A percentile compares a stretch with the other conserved stretches of the same genome.
Conservation (phyloP, 306 rosid species). For the Hippophae tibetana region DNA sequence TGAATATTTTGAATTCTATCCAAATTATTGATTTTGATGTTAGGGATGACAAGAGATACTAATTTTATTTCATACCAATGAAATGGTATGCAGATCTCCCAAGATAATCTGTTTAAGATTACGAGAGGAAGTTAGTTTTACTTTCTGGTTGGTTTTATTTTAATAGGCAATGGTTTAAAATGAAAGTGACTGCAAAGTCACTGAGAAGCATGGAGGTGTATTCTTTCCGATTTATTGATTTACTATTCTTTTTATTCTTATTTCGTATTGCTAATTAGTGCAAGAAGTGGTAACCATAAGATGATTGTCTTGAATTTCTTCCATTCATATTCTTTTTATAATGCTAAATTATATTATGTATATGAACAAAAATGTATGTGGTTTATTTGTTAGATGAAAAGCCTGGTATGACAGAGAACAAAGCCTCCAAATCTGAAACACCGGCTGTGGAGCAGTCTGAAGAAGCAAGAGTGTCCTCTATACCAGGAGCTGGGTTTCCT, state of each 20-base stretch:
- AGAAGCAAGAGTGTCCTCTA: slow-evolving; percentile 31
- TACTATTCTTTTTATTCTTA: not conserved
- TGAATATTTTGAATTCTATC: too few relatives aligned
- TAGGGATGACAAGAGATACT: too few relatives aligned
- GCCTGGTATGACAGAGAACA: slow-evolving; percentile 43
- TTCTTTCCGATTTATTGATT: not conserved
- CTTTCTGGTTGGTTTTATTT: not conserved
- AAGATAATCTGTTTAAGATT: not conserved
- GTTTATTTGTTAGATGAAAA: slow-evolving; percentile 45
- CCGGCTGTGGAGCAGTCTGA: slow-evolving; percentile 47
- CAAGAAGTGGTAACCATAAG: not conserved
- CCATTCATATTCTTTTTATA: not conserved
- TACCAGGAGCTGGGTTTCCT: slow-evolving; percentile 48
- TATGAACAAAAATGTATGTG: slow-evolving; percentile 12
- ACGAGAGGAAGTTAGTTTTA: not conserved
- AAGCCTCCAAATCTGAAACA: slow-evolving; percentile 34
- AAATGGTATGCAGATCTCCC: not conserved
- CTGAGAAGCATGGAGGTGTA: not conserved
- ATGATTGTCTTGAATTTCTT: not conserved
- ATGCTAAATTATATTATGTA: slow-evolving; percentile 2
- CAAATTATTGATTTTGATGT: too few relatives aligned
- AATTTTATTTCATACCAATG: too few relatives aligned
- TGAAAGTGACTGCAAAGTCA: not conserved
- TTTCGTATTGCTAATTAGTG: not conserved
- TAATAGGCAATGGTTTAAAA: not conserved